These are phyloP conservation scores for Euphrasia confusa DNA, from an alignment of 257 asterid genomes.

Conservation along the genomic window DNA sequence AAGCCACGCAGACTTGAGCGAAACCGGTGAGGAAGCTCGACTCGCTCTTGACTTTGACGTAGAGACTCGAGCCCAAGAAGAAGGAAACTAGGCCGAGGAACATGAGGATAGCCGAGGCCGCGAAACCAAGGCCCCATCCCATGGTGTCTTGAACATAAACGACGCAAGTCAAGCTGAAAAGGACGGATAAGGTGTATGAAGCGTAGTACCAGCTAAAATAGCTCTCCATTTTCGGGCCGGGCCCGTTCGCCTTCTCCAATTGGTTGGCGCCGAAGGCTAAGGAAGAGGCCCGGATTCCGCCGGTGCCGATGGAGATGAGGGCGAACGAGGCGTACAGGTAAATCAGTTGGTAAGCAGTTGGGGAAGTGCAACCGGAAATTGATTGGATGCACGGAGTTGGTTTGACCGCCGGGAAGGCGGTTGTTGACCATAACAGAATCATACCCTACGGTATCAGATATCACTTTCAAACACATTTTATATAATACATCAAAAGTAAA, in stretches of 20 bases:
- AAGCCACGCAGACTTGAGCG: slow-evolving; percentile 49
- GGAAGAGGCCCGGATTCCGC: slow-evolving; percentile 53
- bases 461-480: not conserved
- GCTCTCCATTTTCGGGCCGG: slow-evolving; percentile 28
- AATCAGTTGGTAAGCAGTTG: slow-evolving; percentile 39
- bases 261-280: slow-evolving; percentile 78
- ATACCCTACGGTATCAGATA: slow-evolving; percentile 35
- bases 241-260: slow-evolving; percentile 29
- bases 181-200: slow-evolving; percentile 30
- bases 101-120: slow-evolving; percentile 47
- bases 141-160: slow-evolving; percentile 69
- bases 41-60: slow-evolving; percentile 40
- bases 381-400: slow-evolving; percentile 55
- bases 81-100: slow-evolving; percentile 33
- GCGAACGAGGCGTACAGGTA: slow-evolving; percentile 43
- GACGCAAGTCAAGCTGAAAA: slow-evolving; percentile 46
- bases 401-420: slow-evolving; percentile 50
- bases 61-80: slow-evolving; percentile 49
- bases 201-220: slow-evolving; percentile 74
- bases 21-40: slow-evolving; percentile 43
- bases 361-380: slow-evolving; percentile 29
- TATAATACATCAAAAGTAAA: not conserved
- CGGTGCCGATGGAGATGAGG: slow-evolving; percentile 67
- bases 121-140: slow-evolving; percentile 79
- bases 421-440: slow-evolving; percentile 52